Evolutionary conservation across 805 yeast genomes (phyloP).

Genomic region (Wickerhamiella spandovensis): DNA sequence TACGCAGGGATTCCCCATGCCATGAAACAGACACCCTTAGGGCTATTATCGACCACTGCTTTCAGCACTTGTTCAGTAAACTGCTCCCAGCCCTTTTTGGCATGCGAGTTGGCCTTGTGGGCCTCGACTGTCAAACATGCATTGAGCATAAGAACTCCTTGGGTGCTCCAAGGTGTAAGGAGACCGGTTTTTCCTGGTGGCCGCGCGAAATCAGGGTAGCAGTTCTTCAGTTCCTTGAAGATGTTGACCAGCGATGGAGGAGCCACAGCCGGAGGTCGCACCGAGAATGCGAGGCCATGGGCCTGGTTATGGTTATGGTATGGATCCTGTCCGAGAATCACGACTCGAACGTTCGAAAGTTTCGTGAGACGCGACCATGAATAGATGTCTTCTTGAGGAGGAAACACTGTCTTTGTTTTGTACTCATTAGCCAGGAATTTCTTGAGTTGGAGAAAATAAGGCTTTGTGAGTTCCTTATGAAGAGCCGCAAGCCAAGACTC

Average conservation of each 20-base stretch:
- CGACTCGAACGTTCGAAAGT: conserved; percentile 53
- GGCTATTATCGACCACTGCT: conserved; percentile 29
- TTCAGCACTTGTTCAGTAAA: conserved; percentile 66
- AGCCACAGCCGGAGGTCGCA: conserved; percentile 66
- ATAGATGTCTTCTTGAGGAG: conserved; percentile 63
- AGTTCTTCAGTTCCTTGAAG: conserved; percentile 55
- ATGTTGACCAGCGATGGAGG: conserved; percentile 85
- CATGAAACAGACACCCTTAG: conserved; percentile 53
- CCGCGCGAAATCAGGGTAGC: conserved; percentile 54
- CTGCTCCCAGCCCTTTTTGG: conserved; percentile 82
- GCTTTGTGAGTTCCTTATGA: conserved; percentile 62
- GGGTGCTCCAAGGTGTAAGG: conserved; percentile 69
- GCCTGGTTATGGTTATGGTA: conserved; percentile 90
- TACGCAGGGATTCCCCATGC: conserved; percentile 78
- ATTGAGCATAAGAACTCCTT: conserved; percentile 79
- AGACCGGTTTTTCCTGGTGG: conserved; percentile 49
- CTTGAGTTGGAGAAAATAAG: conserved; percentile 69
- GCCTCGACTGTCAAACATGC: conserved; percentile 85
- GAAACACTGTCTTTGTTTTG: conserved; percentile 46
- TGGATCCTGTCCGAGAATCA: conserved; percentile 91
- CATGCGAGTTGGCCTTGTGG: conserved; percentile 86
- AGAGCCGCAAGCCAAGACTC: conserved; percentile 65
- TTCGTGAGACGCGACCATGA: conserved; percentile 90
- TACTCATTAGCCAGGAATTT: conserved; percentile 41
- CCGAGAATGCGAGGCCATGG: conserved; percentile 92